Evolutionary conservation across 2,329 filamentous ascomycete species (phyloP).

Genomic region (Cladosporium sp.): DNA sequence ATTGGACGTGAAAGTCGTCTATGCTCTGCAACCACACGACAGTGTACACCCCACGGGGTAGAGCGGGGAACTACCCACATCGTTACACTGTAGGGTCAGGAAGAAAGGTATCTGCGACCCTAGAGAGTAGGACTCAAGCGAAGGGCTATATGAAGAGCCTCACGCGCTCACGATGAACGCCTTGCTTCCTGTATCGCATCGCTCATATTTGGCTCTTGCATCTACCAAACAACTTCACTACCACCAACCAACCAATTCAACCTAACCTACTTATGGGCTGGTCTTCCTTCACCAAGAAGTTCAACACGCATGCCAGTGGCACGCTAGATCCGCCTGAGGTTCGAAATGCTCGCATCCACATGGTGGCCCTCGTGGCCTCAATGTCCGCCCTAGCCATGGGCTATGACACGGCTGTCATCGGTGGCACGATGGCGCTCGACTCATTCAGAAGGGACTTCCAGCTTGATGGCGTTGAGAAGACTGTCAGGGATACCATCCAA

Average conservation of each 20-base stretch:
- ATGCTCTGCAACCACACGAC: not conserved
- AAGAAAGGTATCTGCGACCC: constrained; percentile 18
- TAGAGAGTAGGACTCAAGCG: not conserved
- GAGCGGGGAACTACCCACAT: constrained; percentile 1
- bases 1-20: constrained; percentile 4
- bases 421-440: constrained; percentile 42
- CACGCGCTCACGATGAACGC: not conserved
- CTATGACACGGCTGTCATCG: constrained; percentile 40
- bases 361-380: constrained; percentile 59
- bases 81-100: constrained; percentile 9
- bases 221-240: not conserved
- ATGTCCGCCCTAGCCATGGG: constrained; percentile 41
- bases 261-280: constrained; percentile 19
- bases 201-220: constrained; percentile 6
- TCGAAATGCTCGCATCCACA: constrained; percentile 68
- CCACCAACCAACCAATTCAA: not conserved
- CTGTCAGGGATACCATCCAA: constrained; percentile 44
- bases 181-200: constrained; percentile 8
- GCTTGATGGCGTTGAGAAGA: constrained; percentile 34
- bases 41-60: constrained; percentile 15
- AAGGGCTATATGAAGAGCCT: constrained; percentile 14
- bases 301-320: constrained; percentile 18
- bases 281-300: constrained; percentile 18
- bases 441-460: constrained; percentile 42
- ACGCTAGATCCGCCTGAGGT: constrained; percentile 59